Evolutionary conservation across 2,329 filamentous ascomycete species (phyloP), one percentile per base, ranked within the genome.

Genomic region (Exophiala sp.): DNA sequence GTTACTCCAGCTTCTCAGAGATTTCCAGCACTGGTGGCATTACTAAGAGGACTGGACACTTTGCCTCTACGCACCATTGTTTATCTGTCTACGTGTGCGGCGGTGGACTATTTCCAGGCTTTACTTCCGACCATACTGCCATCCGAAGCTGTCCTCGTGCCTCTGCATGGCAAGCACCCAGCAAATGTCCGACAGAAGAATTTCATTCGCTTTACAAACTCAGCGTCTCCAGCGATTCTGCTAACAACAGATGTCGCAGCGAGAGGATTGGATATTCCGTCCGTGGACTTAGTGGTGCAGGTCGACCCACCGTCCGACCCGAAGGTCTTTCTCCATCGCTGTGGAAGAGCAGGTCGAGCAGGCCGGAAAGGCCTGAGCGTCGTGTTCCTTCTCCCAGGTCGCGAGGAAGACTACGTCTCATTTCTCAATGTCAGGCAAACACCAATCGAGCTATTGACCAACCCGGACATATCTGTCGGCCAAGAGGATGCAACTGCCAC

Each of bases 221-320:
- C 89, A 1, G 81, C 87, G 1, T 82, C 83, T 0, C 88, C 91
- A 0, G 86, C 87, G 1, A 80, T 99, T 33, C 82, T 99, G 9
- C 77, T 99, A 5, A 97, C 92, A 5, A 97, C 94, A 14, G 92
- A 97, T 68, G 84, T 97, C 21, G 90, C 92, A 2, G 89, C 92
- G 2, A 84, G 92, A 56, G 92, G 92, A 11, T 80, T 97, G 3
- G 92, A 97, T 68, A 94, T 96, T 50, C 91, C 91, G 0, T 84
- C 91, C 52, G 91, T 96, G 36, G 92, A 96, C 67, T 79, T 96
- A 1, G 91, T 96, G 3, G 81, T 96, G 1, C 92, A 96, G 68
- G 78, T 96, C 40, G 91, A 96, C 67, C 88, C 85, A 2, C 85
- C 85, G 1, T 89, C 87, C 38, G 91, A 96, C 64, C 89, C 91